A percentile compares a stretch with the other conserved stretches of the same genome.
phyloP scores from a whole-genome alignment of 2,329 filamentous ascomycete species.

The Epichloe baconii region DNA sequence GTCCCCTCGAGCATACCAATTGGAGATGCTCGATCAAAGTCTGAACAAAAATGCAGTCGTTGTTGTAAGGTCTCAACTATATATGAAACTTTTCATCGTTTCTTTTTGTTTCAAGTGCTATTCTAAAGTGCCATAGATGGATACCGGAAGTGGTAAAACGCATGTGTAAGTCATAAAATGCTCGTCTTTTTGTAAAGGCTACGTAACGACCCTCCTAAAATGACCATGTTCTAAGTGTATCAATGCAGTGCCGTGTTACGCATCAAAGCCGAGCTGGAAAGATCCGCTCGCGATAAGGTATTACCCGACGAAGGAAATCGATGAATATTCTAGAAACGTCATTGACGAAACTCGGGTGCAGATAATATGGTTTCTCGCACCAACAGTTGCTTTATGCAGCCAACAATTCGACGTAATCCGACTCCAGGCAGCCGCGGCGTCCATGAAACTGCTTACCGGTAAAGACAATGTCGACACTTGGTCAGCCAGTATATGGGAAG shows the following conservation, averaged over 20 bases:
- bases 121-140: constrained; percentile 45
- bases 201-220: not conserved
- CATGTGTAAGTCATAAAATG: constrained; percentile 45
- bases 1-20: constrained; percentile 50
- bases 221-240: not conserved
- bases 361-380: constrained; percentile 62
- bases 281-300: constrained; percentile 39
- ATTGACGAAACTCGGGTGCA: not conserved
- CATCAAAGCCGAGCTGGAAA: constrained; percentile 51
- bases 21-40: constrained; percentile 63
- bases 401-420: constrained; percentile 53
- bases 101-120: not conserved
- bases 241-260: constrained; percentile 48
- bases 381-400: constrained; percentile 51
- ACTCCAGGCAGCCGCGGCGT: constrained; percentile 44
- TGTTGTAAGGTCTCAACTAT: constrained; percentile 33
- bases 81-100: not conserved
- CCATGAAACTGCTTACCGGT: constrained; percentile 52
- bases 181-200: not conserved
- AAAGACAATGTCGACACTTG: constrained; percentile 60
- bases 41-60: constrained; percentile 59
- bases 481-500: constrained; percentile 56
- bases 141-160: constrained; percentile 69
- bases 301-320: not conserved
- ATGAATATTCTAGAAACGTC: not conserved